Conservation (phyloP, 2,329 filamentous ascomycete species). For the Eutypella sp. region DNA sequence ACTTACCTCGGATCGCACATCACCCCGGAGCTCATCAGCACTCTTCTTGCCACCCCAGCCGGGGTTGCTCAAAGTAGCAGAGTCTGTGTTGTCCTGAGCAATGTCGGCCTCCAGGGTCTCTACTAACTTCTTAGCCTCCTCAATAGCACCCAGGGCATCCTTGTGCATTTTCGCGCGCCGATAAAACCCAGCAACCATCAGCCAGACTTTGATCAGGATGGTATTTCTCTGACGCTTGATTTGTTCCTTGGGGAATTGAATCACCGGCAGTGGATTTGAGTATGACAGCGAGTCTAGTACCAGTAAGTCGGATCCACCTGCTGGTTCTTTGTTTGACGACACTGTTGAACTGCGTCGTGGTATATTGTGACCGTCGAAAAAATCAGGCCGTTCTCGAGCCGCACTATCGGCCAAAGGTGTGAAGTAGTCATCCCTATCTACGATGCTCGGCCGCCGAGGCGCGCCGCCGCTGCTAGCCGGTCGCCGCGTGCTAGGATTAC, state of each 20-base stretch:
- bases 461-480: conserved; percentile 37
- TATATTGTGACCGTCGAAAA: conserved; percentile 39
- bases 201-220: conserved; percentile 75
- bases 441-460: conserved; percentile 34
- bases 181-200: conserved; percentile 86
- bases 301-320: conserved; percentile 35
- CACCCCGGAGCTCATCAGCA: conserved; percentile 78
- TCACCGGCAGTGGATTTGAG: conserved; percentile 43
- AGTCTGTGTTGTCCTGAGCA: conserved; percentile 56
- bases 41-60: conserved; percentile 79
- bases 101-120: conserved; percentile 65
- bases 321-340: conserved; percentile 35
- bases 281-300: conserved; percentile 39
- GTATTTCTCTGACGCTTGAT: conserved; percentile 44
- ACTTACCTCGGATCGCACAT: conserved; percentile 76
- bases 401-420: conserved; percentile 39
- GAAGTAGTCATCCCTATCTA: conserved; percentile 48
- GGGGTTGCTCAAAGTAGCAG: conserved; percentile 55
- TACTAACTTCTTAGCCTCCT: conserved; percentile 76
- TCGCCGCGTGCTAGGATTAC: conserved; percentile 44
- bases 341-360: conserved; percentile 42
- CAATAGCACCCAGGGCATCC: conserved; percentile 73
- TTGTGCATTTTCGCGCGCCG: conserved; percentile 73
- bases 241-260: conserved; percentile 52
- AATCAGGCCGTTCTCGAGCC: conserved; percentile 33